Evolutionary conservation across 2,329 filamentous ascomycete species (phyloP), one percentile per base, ranked within the genome.

Genomic region (Botrytis pseudocinerea): DNA sequence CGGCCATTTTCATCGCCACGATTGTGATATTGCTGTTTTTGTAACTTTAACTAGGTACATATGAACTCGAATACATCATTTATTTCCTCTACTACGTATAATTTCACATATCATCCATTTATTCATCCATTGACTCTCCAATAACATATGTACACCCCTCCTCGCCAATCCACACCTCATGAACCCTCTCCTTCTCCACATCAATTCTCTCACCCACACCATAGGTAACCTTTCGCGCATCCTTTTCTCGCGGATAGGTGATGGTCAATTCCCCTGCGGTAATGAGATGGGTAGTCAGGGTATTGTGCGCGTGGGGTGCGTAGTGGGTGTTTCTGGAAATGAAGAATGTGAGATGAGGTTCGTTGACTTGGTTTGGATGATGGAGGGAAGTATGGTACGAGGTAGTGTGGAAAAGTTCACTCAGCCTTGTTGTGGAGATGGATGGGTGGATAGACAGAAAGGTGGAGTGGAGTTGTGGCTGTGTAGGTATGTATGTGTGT

Each of bases 261-360:
- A 93, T 88, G 12, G 89, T 93, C 78, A 94, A 81, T 73, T 88
- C 84, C 59, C 91, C 92, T 8, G 84, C 81, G 38, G 92, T 82
- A 74, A 94, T 90, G 64, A 93, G 84, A 82, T 94, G 91, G 1
- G 91, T 93, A 0, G 91, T 93, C 63, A 90, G 82, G 51, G 86
- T 87, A 35, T 82, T 77, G 79, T 94, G 92, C 22, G 85, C 87
- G 79, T 93, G 91, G 22, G 92, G 91, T 59, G 85, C 84, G 80
- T 93, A 93, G 81, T 93, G 84, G 42, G 88, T 85, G 80, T 92
- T 90, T 75, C 90, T 92, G 48, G 48, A n/a, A 51, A n/a, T 48
- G 69, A 74, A 73, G 46, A 38, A 64, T 46, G 69, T 60, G 40
- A 63, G 25, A 60, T n/a, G n/a, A 38, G 38, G 38, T 38, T 38